phyloP scores from a whole-genome alignment of 1,139 yeast genomes.

The Pichia sp. region DNA sequence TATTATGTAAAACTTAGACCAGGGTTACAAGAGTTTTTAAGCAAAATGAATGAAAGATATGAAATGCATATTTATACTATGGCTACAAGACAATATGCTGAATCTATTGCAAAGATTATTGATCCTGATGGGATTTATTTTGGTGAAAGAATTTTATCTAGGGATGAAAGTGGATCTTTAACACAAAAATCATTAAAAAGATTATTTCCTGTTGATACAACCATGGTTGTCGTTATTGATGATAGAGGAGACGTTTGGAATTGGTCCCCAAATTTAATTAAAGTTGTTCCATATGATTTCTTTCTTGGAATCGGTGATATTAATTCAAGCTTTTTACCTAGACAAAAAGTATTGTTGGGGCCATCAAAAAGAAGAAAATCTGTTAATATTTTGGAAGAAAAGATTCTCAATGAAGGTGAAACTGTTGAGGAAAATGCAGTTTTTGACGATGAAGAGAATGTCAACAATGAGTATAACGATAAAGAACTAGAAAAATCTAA shows the following conservation, averaged over 20 bases:
- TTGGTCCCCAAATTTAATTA: slow-evolving; percentile 87
- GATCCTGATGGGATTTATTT: slow-evolving; percentile 85
- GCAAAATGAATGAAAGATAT: slow-evolving; percentile 54
- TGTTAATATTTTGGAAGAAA: slow-evolving; percentile 45
- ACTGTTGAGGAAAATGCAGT: slow-evolving; percentile 28
- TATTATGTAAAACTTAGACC: slow-evolving; percentile 93
- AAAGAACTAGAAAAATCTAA: neutral
- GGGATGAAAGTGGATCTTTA: slow-evolving; percentile 93
- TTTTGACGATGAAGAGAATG: slow-evolving; percentile 23
- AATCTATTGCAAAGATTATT: slow-evolving; percentile 80
- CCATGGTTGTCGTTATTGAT: slow-evolving; percentile 94
- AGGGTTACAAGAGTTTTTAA: slow-evolving; percentile 69
- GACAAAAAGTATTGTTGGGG: slow-evolving; percentile 67
- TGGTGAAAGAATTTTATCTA: slow-evolving; percentile 83
- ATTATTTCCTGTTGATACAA: slow-evolving; percentile 90
- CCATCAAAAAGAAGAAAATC: slow-evolving; percentile 59
- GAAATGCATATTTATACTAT: slow-evolving; percentile 95
- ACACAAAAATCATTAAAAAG: slow-evolving; percentile 85
- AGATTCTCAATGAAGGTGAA: slow-evolving; percentile 24
- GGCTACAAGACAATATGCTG: slow-evolving; percentile 97
- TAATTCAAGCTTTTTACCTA: slow-evolving; percentile 85
- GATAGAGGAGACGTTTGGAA: slow-evolving; percentile 99
- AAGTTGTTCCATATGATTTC: slow-evolving; percentile 92
- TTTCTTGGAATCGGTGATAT: slow-evolving; percentile 98
- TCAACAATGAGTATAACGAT: neutral